A percentile compares a stretch with the other conserved stretches of the same genome.
Evolutionary conservation across 2,329 filamentous ascomycete genomes (phyloP).

Genomic region (Calcarisporium arbuscula): DNA sequence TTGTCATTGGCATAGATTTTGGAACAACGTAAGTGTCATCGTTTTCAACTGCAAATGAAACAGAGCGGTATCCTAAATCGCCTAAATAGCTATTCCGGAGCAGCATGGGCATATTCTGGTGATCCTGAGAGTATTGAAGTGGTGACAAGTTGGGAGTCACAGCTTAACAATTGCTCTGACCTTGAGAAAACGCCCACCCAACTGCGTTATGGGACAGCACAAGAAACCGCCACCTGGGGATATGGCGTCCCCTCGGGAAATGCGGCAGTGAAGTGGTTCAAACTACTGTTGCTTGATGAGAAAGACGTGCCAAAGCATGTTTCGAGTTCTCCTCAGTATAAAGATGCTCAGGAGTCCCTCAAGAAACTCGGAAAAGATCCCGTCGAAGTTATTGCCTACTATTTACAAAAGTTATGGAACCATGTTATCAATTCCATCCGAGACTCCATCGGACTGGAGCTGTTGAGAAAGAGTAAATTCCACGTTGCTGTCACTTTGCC

Average conservation of each 20-base stretch:
- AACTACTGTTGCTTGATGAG: constrained; percentile 27
- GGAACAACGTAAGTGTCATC: constrained; percentile 32
- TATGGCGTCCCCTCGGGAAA: constrained; percentile 18
- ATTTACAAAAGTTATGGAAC: constrained; percentile 24
- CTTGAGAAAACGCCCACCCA: constrained; percentile 22
- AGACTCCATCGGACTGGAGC: constrained; percentile 9
- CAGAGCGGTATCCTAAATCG: constrained; percentile 11
- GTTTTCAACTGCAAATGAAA: background rate
- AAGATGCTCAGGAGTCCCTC: constrained; percentile 3
- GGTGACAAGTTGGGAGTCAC: constrained; percentile 20
- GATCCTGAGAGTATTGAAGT: constrained; percentile 17
- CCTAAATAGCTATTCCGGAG: constrained; percentile 32
- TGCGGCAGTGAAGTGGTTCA: constrained; percentile 30
- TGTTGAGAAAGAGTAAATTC: constrained; percentile 18
- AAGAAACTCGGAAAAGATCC: constrained; percentile 12
- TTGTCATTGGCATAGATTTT: constrained; percentile 36
- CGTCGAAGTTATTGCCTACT: constrained; percentile 20
- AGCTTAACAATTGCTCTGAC: constrained; percentile 15
- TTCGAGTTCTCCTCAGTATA: constrained; percentile 12
- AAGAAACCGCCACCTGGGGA: constrained; percentile 15
- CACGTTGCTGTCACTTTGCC: constrained; percentile 34
- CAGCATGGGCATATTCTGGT: constrained; percentile 26
- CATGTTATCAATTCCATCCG: constrained; percentile 19
- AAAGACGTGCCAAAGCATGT: constrained; percentile 19
- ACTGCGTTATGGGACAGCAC: constrained; percentile 11